Evolutionary conservation across 768 basidiomycete species (phyloP).

Genomic region (Naganishia randhawae): DNA sequence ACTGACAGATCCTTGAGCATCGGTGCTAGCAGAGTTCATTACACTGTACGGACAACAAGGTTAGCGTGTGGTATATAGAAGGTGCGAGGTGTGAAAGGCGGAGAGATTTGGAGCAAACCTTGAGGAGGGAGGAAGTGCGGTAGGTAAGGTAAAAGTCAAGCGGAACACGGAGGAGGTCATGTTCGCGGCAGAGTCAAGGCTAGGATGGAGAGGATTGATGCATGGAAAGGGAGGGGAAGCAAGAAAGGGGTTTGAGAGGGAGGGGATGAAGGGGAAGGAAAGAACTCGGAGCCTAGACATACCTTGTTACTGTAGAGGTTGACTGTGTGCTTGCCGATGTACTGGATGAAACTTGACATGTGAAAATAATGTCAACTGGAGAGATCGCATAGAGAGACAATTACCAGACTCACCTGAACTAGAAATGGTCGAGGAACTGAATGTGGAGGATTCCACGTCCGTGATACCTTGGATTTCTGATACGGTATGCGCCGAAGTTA

Average conservation of each 20-base stretch:
- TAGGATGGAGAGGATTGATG: neutral
- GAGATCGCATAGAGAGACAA: neutral
- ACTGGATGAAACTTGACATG: neutral
- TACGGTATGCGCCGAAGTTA: neutral
- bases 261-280: neutral
- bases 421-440: neutral
- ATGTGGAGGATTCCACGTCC: neutral
- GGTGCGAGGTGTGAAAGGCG: neutral
- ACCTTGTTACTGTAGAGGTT: neutral
- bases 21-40: constrained; percentile 24
- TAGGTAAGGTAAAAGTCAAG: neutral
- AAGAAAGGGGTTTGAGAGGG: neutral
- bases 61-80: neutral
- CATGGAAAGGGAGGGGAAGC: neutral
- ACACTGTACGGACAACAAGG: neutral
- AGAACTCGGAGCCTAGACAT: neutral
- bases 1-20: constrained; percentile 39
- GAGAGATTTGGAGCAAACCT: constrained; percentile 15
- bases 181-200: neutral
- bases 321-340: neutral
- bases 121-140: neutral
- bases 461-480: neutral
- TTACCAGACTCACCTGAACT: neutral
- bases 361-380: neutral
- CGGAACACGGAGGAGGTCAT: neutral